Base-by-base conservation (phyloP, 2,329 filamentous ascomycete species). In the Mollisia scopiformis region DNA sequence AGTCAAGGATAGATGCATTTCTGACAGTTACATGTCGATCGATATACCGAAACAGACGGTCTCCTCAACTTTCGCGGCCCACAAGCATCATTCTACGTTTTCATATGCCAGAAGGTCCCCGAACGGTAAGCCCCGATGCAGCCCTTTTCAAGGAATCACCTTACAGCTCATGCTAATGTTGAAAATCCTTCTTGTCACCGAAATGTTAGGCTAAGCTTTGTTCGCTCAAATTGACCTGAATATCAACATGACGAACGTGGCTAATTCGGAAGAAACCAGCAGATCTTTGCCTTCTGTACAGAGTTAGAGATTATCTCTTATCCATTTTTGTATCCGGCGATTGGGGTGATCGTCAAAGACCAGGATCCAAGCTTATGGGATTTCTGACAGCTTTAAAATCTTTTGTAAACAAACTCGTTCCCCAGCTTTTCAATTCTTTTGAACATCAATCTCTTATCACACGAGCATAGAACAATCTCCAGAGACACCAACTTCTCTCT, bases 161-260 rank as follows among this genome's bases (percentile, higher is more conserved):
- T 23, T 14, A 25, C 10, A 8, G 10, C 2, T 2, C 21, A 16
- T 2, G 41, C 14, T 33, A 16, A 43, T 46, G 11, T 7, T n/a
- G 46, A 27, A 21, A 46, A 16, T 46, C 13, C 39, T 27, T 16
- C n/a, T n/a, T 41, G 37, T 55, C 16, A n/a, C 46, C 25, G 6
- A 30, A 31, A 28, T 46, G 21, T 23, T 21, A 19, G 27, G 19
- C 39, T 55, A 46, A 55, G 53, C 37, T 55, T 46, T 31, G 37
- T 16, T 23, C 37, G 27, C 19, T 27, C 7, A 46, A n/a, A 10
- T 28, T 52, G 25, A 35, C 31, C 35, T 33, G 33, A 52, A 41
- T 51, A 58, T 41, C 37, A 43, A n/a, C 35, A 57, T 62, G 57
- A 59, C 57, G 55, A 28, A 41, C 37, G 59, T 62, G 59, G 59